Percentiles rank a stretch among this genome's conserved stretches.
phyloP scores from a whole-genome alignment of 768 basidiomycete species.

The Serendipita sp. region DNA sequence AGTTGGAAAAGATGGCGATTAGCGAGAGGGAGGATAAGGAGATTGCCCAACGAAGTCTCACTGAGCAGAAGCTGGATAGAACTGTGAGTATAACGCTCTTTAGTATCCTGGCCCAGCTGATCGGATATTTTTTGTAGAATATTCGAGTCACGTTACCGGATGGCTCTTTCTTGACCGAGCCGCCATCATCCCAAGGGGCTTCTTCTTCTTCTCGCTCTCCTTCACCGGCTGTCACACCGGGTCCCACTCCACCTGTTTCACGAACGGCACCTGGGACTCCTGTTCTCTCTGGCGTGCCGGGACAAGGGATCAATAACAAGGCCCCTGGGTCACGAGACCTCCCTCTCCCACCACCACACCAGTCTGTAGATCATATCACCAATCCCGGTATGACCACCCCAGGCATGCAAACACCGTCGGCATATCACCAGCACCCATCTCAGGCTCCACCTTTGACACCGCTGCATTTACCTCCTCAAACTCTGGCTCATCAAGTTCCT shows the following conservation, averaged over 20 bases:
- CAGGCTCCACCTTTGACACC: not conserved
- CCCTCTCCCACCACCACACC: not conserved
- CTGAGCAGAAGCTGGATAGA: slow-evolving; percentile 49
- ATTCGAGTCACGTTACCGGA: slow-evolving; percentile 14
- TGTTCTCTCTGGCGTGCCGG: not conserved
- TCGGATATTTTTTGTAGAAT: slow-evolving; percentile 13
- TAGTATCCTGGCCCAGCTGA: not conserved
- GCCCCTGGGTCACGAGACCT: slow-evolving; percentile 2
- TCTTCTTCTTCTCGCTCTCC: slow-evolving; percentile 20
- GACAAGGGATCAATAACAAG: too few relatives aligned
- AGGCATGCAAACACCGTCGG: not conserved
- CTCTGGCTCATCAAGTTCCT: not conserved
- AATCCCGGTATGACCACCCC: not conserved
- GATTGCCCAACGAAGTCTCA: slow-evolving; percentile 53
- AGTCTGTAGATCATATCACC: not conserved
- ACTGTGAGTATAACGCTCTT: slow-evolving; percentile 32
- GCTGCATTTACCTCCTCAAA: too few relatives aligned
- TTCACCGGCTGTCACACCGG: slow-evolving; percentile 19
- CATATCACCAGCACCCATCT: not conserved
- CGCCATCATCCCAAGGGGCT: slow-evolving; percentile 2
- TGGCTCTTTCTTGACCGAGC: slow-evolving; percentile 13
- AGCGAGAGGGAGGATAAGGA: slow-evolving; percentile 37
- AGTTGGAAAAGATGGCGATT: slow-evolving; percentile 50
- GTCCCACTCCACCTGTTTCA: slow-evolving; percentile 7
- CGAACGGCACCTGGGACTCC: slow-evolving; percentile 10